A percentile compares a stretch with the other conserved stretches of the same genome.
These are phyloP conservation scores for Lyophyllum decastes DNA, from an alignment of 768 basidiomycete species.

Conservation along the genomic window DNA sequence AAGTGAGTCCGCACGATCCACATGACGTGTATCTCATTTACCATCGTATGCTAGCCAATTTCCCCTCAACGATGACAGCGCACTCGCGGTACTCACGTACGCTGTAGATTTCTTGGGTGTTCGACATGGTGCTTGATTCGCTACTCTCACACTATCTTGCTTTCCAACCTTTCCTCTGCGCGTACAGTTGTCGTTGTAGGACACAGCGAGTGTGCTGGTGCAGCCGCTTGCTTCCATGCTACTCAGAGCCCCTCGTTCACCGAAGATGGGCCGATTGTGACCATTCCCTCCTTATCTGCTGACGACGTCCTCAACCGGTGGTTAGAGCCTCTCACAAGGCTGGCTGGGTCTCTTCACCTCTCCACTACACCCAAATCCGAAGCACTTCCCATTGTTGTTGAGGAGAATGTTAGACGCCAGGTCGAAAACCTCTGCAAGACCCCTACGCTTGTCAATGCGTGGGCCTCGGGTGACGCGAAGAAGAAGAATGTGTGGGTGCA, in stretches of 20 bases:
- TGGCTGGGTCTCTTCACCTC: conserved; percentile 50
- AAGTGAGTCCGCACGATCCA: conserved; percentile 53
- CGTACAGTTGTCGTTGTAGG: conserved; percentile 76
- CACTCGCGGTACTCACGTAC: conserved; percentile 71
- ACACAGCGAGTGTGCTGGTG: conserved; percentile 84
- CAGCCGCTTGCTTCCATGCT: conserved; percentile 52
- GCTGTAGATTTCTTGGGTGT: conserved; percentile 73
- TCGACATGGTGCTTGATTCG: conserved; percentile 66
- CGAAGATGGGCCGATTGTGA: conserved; percentile 30
- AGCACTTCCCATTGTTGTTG: conserved; percentile 48
- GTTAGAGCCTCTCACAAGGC: conserved; percentile 56
- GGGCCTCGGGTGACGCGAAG: conserved; percentile 42
- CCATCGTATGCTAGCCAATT: conserved; percentile 55
- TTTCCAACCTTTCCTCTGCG: conserved; percentile 31
- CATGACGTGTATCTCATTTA: neutral
- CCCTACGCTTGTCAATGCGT: conserved; percentile 46
- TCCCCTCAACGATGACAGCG: conserved; percentile 69
- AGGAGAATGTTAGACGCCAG: conserved; percentile 62
- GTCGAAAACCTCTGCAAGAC: conserved; percentile 52
- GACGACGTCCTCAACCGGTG: conserved; percentile 64
- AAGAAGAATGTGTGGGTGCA: conserved; percentile 58
- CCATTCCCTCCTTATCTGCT: conserved; percentile 34
- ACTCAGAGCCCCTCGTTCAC: conserved; percentile 34
- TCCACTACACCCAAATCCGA: conserved; percentile 32
- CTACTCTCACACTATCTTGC: conserved; percentile 17